Evolutionary conservation across 257 asterid species (phyloP), one percentile per base, ranked within the genome.

Genomic region (Jasminum sambac): DNA sequence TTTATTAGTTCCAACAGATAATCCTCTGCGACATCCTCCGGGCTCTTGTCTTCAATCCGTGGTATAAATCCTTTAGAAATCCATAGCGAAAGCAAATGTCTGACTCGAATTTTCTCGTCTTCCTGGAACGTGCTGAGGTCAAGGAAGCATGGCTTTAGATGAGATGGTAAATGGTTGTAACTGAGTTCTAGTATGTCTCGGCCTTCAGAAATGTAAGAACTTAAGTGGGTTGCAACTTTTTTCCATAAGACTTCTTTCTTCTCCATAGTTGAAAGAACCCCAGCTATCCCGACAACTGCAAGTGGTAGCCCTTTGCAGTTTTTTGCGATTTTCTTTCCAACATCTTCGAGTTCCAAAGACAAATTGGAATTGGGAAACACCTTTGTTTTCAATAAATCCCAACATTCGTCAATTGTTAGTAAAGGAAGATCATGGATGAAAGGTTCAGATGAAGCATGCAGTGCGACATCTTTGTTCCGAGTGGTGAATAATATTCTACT

Each of bases 111-210:
- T 37, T 5, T 5, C 16, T n/a, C 12, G n/a, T 30, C 38, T 63
- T 40, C 44, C 2, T 40, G 5, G 12, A 7, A 40, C 44, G 6
- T 40, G 44, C 44, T 4, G 4, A 30, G 36, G 36, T 30, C 1
- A 30, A 30, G 36, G 36, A 30, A 30, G 36, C 36, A 30, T 1
- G 68, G 48, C 40, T 37, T 63, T 21, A 63, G 40, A 43, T 36
- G 48, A 34, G 44, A 7, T 40, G 79, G 79, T 5, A 75, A 63
- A 55, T 62, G 63, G 7, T 26, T 57, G 63, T 75, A 75, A 46
- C 79, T 75, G 5, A 58, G 19, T 13, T 64, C 66, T 2, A 64
- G 4, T 3, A 62, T 16, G 5, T 38, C 59, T 55, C 25, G 24
- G 25, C 63, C 63, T 40, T 40, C 6, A 1, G 44, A 40, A 40